Evolutionary conservation across 306 rosid species (phyloP).

Genomic region (Vicia sativa): DNA sequence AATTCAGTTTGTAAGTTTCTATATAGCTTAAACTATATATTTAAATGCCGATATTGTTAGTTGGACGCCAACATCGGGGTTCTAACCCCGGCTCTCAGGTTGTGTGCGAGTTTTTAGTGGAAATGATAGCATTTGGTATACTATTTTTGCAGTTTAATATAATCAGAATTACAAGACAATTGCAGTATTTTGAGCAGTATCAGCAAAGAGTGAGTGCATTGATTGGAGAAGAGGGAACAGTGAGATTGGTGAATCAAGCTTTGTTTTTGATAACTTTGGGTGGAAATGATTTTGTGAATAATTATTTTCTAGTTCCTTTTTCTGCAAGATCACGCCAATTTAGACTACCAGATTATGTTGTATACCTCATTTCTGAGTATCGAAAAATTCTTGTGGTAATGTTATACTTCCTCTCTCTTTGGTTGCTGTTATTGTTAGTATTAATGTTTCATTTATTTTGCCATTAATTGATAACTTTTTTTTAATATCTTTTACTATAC

Average conservation of each 20-base stretch:
- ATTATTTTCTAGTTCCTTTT: constrained; percentile 72
- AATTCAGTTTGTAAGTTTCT: constrained; percentile 69
- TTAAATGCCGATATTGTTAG: too few relatives aligned
- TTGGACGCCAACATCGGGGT: too few relatives aligned
- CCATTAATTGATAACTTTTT: background rate
- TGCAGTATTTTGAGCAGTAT: constrained; percentile 67
- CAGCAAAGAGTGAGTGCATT: constrained; percentile 65
- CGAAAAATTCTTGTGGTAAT: constrained; percentile 70
- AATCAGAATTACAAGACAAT: constrained; percentile 62
- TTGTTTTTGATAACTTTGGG: constrained; percentile 71
- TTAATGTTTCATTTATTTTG: background rate
- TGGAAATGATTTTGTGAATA: constrained; percentile 90
- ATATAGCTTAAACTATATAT: background rate
- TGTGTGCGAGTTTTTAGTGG: too few relatives aligned
- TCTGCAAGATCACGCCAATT: constrained; percentile 89
- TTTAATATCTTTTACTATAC: background rate
- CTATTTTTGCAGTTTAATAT: constrained; percentile 58
- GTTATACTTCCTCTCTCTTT: background rate
- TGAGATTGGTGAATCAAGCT: constrained; percentile 56
- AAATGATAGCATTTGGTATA: too few relatives aligned
- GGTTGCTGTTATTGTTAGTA: background rate
- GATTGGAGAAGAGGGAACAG: constrained; percentile 54
- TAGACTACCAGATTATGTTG: constrained; percentile 72
- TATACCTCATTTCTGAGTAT: constrained; percentile 74
- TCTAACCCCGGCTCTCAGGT: too few relatives aligned